Evolutionary conservation across 495 filamentous ascomycete genomes (phyloP).

Genomic region (Daldinia caldariorum): DNA sequence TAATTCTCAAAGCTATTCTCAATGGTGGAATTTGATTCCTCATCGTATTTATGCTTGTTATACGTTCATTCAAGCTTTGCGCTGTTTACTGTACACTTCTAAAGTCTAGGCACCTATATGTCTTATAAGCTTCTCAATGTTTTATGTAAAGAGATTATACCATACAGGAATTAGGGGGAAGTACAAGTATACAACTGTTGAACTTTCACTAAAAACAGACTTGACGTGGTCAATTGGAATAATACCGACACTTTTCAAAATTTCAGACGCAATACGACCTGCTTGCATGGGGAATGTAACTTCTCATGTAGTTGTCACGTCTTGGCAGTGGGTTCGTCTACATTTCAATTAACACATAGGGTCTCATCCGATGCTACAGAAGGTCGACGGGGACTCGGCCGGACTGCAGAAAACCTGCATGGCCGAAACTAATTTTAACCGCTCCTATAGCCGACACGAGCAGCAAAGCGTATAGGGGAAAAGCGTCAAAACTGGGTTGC

Average conservation of each 20-base stretch:
- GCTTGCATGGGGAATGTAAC: neutral
- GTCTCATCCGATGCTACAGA: slow-evolving; percentile 1
- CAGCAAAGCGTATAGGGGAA: neutral
- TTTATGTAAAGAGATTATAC: no score
- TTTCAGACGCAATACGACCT: neutral
- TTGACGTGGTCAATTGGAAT: neutral
- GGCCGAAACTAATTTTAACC: slow-evolving; percentile 26
- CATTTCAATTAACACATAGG: neutral
- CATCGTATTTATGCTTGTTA: no score
- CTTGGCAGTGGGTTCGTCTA: neutral
- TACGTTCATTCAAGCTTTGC: no score
- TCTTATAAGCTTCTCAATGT: no score
- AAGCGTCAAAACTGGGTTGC: neutral
- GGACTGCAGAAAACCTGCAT: slow-evolving; percentile 1
- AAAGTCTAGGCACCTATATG: no score
- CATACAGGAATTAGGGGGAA: no score
- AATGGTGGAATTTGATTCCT: no score
- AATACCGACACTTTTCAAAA: neutral
- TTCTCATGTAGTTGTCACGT: neutral
- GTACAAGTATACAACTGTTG: no score
- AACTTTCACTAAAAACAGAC: neutral
- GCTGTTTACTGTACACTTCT: no score
- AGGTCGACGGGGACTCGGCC: slow-evolving; percentile 1
- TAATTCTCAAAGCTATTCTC: no score
- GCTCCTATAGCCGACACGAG: slow-evolving; percentile 17